A percentile compares a stretch with the other conserved stretches of the same genome.
phyloP scores from a whole-genome alignment of 768 basidiomycete species.

The Mycena crocata region DNA sequence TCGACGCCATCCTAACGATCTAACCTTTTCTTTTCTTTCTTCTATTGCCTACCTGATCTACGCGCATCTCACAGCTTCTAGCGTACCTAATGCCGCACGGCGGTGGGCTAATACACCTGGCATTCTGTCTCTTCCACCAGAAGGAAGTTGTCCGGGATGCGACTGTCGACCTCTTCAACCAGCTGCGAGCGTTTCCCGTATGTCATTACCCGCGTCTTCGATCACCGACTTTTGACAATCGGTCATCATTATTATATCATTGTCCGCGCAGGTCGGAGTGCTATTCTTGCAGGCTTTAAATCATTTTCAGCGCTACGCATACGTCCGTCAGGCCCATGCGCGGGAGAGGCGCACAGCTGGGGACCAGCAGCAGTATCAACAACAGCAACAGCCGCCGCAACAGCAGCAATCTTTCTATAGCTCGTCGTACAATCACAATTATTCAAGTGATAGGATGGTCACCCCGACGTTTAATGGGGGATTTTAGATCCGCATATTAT shows the following conservation, averaged over 20 bases:
- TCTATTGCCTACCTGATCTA: constrained; percentile 2
- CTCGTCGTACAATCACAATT: constrained; percentile 22
- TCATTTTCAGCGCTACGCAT: constrained; percentile 91
- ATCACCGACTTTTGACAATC: too few relatives aligned
- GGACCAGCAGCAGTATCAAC: constrained; percentile 46
- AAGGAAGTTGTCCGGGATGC: constrained; percentile 78
- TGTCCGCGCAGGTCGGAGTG: constrained; percentile 72
- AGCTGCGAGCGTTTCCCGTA: constrained; percentile 81
- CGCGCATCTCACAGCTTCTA: constrained; percentile 68
- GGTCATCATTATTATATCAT: too few relatives aligned
- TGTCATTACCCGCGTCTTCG: too few relatives aligned
- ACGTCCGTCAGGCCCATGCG: constrained; percentile 83
- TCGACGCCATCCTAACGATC: not conserved
- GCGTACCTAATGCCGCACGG: constrained; percentile 78
- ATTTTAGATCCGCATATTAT: constrained; percentile 7
- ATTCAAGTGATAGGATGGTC: constrained; percentile 19
- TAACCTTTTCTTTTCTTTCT: constrained; percentile 5
- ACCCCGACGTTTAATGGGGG: constrained; percentile 26
- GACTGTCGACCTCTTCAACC: constrained; percentile 87
- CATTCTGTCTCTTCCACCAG: constrained; percentile 93
- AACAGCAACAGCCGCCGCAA: constrained; percentile 32
- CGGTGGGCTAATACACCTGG: constrained; percentile 87
- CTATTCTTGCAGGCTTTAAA: constrained; percentile 84
- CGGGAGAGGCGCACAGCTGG: constrained; percentile 56
- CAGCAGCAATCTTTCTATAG: constrained; percentile 17